These are phyloP conservation scores for Cladorrhinum sp. DNA, from an alignment of 2,329 filamentous ascomycete species.

Conservation along the genomic window DNA sequence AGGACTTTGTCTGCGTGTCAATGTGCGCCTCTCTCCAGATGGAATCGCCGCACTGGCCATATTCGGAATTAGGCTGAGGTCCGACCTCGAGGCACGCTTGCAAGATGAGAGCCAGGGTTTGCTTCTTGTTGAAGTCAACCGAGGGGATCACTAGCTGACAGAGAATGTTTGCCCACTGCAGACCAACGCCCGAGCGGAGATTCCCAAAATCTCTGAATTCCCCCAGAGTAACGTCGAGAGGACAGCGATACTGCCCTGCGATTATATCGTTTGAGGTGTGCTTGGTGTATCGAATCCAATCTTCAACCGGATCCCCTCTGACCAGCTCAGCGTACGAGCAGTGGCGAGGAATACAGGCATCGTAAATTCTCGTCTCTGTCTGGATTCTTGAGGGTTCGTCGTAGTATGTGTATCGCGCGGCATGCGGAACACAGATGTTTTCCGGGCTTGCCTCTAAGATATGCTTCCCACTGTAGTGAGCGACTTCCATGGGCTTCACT, in stretches of 20 bases:
- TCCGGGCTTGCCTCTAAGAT: slow-evolving; percentile 5
- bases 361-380: background rate
- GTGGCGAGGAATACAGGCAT: background rate
- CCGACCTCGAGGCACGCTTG: slow-evolving; percentile 51
- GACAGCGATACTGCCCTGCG: slow-evolving; percentile 46
- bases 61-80: slow-evolving; percentile 19
- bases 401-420: slow-evolving; percentile 8
- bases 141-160: slow-evolving; percentile 45
- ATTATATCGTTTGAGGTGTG: slow-evolving; percentile 50
- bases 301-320: background rate
- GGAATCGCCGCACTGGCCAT: background rate
- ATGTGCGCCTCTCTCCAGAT: slow-evolving; percentile 36
- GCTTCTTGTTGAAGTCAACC: slow-evolving; percentile 49
- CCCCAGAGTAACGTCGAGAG: slow-evolving; percentile 44
- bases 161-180: slow-evolving; percentile 58
- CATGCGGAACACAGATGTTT: slow-evolving; percentile 12
- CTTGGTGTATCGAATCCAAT: slow-evolving; percentile 12
- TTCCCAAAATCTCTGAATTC: slow-evolving; percentile 54
- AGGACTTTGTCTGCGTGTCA: slow-evolving; percentile 33
- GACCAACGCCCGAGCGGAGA: slow-evolving; percentile 43
- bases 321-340: slow-evolving; percentile 21
- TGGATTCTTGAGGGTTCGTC: slow-evolving; percentile 6
- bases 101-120: slow-evolving; percentile 45
- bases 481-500: slow-evolving; percentile 17
- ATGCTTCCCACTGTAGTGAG: slow-evolving; percentile 19